These are phyloP conservation scores for Xylariaceae sp. DNA, from an alignment of 2,329 filamentous ascomycete species.

Conservation along the genomic window DNA sequence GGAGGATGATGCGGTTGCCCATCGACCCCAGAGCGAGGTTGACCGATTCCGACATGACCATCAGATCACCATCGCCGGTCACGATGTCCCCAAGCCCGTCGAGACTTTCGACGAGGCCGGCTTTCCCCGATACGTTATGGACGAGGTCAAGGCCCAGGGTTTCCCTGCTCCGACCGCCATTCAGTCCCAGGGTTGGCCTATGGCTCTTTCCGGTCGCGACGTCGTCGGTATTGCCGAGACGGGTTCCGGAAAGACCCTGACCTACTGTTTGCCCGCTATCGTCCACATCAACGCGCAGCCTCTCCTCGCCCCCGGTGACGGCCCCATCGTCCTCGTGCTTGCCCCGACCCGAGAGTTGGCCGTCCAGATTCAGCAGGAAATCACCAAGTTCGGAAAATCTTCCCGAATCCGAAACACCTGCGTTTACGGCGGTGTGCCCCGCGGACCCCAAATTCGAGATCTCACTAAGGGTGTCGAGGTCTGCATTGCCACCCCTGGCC, in stretches of 20 bases:
- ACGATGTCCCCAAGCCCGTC: slow-evolving; percentile 82
- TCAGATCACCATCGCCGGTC: slow-evolving; percentile 75
- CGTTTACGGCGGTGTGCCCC: slow-evolving; percentile 97
- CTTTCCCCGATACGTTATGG: slow-evolving; percentile 95
- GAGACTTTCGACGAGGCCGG: slow-evolving; percentile 97
- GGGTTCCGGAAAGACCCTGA: slow-evolving; percentile 97
- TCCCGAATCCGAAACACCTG: slow-evolving; percentile 98
- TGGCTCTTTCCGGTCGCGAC: slow-evolving; percentile 96
- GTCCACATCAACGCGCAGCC: slow-evolving; percentile 99
- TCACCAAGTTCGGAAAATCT: slow-evolving; percentile 96
- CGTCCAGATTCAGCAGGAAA: slow-evolving; percentile 97
- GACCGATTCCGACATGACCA: slow-evolving; percentile 81
- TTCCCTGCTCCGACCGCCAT: slow-evolving; percentile 92
- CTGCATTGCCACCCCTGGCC: slow-evolving; percentile 94
- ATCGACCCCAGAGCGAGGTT: slow-evolving; percentile 70
- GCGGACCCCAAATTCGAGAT: slow-evolving; percentile 93
- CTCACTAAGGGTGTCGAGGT: slow-evolving; percentile 93
- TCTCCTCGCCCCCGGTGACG: slow-evolving; percentile 87
- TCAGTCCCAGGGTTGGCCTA: slow-evolving; percentile 97
- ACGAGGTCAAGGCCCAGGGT: slow-evolving; percentile 96
- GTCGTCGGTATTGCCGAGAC: slow-evolving; percentile 99
- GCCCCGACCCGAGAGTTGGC: slow-evolving; percentile 96
- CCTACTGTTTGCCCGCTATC: slow-evolving; percentile 95
- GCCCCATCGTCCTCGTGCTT: slow-evolving; percentile 91
- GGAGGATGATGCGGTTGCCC: slow-evolving; percentile 73